Conservation (phyloP, 768 basidiomycete species). For the Austroboletus eburneus region DNA sequence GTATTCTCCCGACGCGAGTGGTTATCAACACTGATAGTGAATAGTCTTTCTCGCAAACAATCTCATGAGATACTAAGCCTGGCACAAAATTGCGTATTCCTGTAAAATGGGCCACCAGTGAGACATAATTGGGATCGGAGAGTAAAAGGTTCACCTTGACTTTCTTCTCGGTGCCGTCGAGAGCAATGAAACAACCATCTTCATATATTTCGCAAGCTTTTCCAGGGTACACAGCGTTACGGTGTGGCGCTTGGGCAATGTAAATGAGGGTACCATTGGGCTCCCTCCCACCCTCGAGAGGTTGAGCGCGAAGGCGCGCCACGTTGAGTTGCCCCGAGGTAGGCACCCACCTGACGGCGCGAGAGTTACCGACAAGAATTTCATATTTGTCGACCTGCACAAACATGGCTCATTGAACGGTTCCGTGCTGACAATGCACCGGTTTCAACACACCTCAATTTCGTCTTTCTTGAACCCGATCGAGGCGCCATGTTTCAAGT, state of each 20-base stretch:
- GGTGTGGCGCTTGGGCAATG: slow-evolving; percentile 54
- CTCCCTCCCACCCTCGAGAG: slow-evolving; percentile 69
- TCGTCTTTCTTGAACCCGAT: slow-evolving; percentile 61
- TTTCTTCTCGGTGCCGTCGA: slow-evolving; percentile 46
- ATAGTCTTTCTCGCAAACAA: no score
- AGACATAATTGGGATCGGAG: neutral
- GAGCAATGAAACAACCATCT: slow-evolving; percentile 59
- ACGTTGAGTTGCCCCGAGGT: slow-evolving; percentile 44
- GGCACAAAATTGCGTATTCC: slow-evolving; percentile 43
- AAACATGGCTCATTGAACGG: slow-evolving; percentile 1
- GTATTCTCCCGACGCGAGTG: no score
- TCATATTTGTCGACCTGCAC: slow-evolving; percentile 66
- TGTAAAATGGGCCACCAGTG: slow-evolving; percentile 9
- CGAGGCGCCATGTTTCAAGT: slow-evolving; percentile 57
- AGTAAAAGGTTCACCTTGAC: slow-evolving; percentile 37
- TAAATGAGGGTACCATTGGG: slow-evolving; percentile 56
- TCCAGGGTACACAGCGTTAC: slow-evolving; percentile 55
- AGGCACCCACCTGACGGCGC: slow-evolving; percentile 56
- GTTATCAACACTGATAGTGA: no score
- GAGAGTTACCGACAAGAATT: slow-evolving; percentile 61
- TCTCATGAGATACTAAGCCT: no score
- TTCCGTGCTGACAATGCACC: neutral
- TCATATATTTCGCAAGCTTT: slow-evolving; percentile 49
- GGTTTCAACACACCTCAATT: slow-evolving; percentile 44
- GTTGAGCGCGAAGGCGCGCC: slow-evolving; percentile 39